phyloP scores from a whole-genome alignment of 768 basidiomycete genomes.

The Naganishia vaughanmartiniae region DNA sequence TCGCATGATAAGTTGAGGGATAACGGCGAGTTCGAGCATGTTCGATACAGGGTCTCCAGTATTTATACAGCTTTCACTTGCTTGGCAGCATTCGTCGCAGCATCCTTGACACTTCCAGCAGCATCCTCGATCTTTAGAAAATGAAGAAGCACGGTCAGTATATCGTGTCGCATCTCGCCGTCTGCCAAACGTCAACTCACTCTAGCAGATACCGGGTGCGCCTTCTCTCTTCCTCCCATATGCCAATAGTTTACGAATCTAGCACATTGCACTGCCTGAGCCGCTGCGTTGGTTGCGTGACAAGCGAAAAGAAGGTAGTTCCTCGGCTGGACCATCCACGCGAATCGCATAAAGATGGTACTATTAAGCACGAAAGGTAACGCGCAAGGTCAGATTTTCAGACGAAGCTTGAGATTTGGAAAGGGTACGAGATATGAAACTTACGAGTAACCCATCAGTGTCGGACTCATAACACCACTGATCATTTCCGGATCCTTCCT shows the following conservation, averaged over 20 bases:
- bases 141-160: background rate
- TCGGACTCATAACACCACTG: conserved; percentile 93
- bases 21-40: background rate
- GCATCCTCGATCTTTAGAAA: conserved; percentile 14
- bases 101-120: conserved; percentile 18
- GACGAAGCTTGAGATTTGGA: background rate
- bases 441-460: conserved; percentile 86
- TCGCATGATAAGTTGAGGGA: background rate
- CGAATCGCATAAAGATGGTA: conserved; percentile 78
- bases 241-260: conserved; percentile 91
- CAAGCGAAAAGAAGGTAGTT: conserved; percentile 95
- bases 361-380: conserved; percentile 44
- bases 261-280: conserved; percentile 75
- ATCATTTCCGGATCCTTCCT: conserved; percentile 92
- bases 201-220: conserved; percentile 43
- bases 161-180: background rate
- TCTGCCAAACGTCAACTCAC: conserved; percentile 11
- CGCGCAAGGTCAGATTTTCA: background rate
- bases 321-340: conserved; percentile 58
- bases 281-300: conserved; percentile 84
- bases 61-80: conserved; percentile 22
- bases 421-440: conserved; percentile 50
- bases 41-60: conserved; percentile 13
- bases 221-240: conserved; percentile 77
- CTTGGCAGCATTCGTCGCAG: conserved; percentile 1